Conservation (phyloP, 2,329 filamentous ascomycete genomes). For the Mycocentrospora acerina region DNA sequence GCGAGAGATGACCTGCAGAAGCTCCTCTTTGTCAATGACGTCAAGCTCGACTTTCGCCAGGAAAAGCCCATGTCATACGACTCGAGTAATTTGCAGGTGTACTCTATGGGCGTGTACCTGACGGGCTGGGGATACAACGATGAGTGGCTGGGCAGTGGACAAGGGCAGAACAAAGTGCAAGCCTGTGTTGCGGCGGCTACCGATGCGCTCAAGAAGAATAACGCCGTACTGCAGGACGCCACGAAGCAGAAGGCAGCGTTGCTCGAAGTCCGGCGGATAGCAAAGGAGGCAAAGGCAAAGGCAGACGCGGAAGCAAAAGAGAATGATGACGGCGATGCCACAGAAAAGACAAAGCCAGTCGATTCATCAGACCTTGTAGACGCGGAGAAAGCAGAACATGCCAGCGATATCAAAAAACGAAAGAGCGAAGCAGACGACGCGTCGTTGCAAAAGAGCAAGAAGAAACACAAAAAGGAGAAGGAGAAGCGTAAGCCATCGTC, state of each 20-base stretch:
- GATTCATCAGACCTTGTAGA: too few species aligned
- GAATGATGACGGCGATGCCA: background rate
- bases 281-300: slow-evolving; percentile 17
- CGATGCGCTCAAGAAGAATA: slow-evolving; percentile 57
- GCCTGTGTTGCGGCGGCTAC: slow-evolving; percentile 68
- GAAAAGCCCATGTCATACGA: slow-evolving; percentile 54
- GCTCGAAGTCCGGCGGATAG: slow-evolving; percentile 12
- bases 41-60: slow-evolving; percentile 51
- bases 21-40: slow-evolving; percentile 32
- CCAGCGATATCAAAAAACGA: slow-evolving; percentile 3
- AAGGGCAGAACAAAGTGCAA: slow-evolving; percentile 67
- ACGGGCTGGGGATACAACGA: slow-evolving; percentile 68
- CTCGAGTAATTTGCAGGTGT: slow-evolving; percentile 56
- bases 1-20: slow-evolving; percentile 45
- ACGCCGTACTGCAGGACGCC: slow-evolving; percentile 14
- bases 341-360: background rate
- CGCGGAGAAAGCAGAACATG: background rate
- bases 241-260: slow-evolving; percentile 25
- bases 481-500: background rate
- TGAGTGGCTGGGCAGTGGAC: slow-evolving; percentile 63
- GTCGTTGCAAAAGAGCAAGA: slow-evolving; percentile 4
- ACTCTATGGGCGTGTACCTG: slow-evolving; percentile 64
- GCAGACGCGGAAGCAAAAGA: slow-evolving; percentile 9
- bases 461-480: slow-evolving; percentile 5
- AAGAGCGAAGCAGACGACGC: slow-evolving; percentile 3